Percentiles rank a stretch among this genome's conserved stretches.
Evolutionary conservation across 2,329 filamentous ascomycete genomes (phyloP).

Genomic region (Beauveria sp.): DNA sequence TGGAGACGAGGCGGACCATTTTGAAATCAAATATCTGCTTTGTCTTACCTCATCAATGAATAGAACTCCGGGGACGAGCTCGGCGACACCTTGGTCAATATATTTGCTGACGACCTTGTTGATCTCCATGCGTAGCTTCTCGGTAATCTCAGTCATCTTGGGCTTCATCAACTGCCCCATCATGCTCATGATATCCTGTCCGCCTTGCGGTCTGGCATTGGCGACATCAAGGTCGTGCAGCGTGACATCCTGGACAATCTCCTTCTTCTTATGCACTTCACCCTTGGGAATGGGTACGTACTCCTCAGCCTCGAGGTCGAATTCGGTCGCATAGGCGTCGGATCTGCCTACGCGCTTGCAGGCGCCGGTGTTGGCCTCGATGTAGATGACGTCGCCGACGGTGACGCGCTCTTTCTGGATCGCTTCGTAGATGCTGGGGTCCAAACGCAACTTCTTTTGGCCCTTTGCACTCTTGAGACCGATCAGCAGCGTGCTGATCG

Average conservation of each 20-base stretch:
- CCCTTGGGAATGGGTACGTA: constrained; percentile 98
- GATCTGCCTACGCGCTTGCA: constrained; percentile 95
- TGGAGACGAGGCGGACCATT: background rate
- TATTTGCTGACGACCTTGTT: constrained; percentile 99
- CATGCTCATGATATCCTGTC: constrained; percentile 99
- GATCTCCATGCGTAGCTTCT: constrained; percentile 91
- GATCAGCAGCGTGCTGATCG: constrained; percentile 91
- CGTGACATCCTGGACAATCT: constrained; percentile 97
- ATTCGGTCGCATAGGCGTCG: constrained; percentile 96
- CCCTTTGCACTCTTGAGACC: constrained; percentile 92
- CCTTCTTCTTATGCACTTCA: constrained; percentile 99
- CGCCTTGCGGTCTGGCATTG: constrained; percentile 89
- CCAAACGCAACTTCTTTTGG: constrained; percentile 93
- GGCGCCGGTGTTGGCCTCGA: constrained; percentile 96
- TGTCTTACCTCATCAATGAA: constrained; percentile 89
- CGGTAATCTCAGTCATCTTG: constrained; percentile 98
- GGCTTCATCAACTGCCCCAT: constrained; percentile 99
- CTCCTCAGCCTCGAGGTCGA: constrained; percentile 96
- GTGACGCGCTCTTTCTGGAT: constrained; percentile 97
- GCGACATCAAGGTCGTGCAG: constrained; percentile 94
- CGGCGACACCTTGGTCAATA: constrained; percentile 95
- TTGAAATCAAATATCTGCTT: constrained; percentile 5
- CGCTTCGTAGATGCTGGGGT: constrained; percentile 97
- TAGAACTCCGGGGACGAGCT: constrained; percentile 93
- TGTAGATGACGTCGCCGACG: constrained; percentile 96